Evolutionary conservation across 129 eudicot species (phyloP), one percentile per base, ranked within the genome.

Genomic region (Artemisia argyi): DNA sequence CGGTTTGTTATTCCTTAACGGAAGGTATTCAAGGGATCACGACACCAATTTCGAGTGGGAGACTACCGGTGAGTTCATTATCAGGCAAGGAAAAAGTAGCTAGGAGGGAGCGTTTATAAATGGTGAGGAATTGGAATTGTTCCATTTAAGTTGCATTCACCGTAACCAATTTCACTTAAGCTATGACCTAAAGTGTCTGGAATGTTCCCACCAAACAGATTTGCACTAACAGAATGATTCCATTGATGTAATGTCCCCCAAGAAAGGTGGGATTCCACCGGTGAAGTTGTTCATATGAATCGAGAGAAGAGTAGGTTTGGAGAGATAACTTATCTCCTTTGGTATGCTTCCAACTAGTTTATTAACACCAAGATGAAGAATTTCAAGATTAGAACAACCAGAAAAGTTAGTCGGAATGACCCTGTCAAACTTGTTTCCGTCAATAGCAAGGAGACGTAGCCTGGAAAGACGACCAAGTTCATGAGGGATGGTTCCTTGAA

Each of bases 391-490:
- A 14, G 11, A 20, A 64, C 78, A 65, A 72, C 63, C 15, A 11
- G 82, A 64, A 53, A 78, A 12, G 54, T 78, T 72, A 28, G 73
- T 24, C 5, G 73, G 78, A 65, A 78, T 64, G 15, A 42, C 73
- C 11, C 68, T 61, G 1, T 26, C 8, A 2, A 78, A 72, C 11
- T 49, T 26, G 51, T 78, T 78, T 19, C 2, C 0, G 0, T 8
- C 14, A 30, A 78, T 58, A 11, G 8, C 1, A 26, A 78, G 73
- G 11, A 16, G 0, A 24, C 61, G 51, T 67, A 78, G 42, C 50
- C 77, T 62, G 1, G 66, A 78, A 4, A 78, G 22, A 64, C 72
- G 72, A 6, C 68, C 77, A 6, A 78, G 68, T 71, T 78, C 82
- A n/a, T 14, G 52, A 11, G 82, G 72, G 61, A 78, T 71, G 32